Percentiles rank a stretch among this genome's conserved stretches.
These are phyloP conservation scores for Arbutus unedo DNA, from an alignment of 148 eudicot species.

Conservation along the genomic window DNA sequence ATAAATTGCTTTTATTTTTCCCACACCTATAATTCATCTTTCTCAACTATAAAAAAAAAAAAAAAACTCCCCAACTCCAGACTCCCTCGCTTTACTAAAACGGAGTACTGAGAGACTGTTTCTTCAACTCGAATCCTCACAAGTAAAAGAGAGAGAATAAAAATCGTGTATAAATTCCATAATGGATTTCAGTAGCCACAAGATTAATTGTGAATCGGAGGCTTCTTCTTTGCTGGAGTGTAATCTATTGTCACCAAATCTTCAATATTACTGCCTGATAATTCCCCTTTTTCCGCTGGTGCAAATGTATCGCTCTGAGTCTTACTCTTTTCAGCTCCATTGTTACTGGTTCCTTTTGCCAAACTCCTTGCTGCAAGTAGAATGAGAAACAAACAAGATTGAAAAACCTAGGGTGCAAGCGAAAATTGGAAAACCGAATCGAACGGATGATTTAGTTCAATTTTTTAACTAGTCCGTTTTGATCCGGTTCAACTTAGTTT, in stretches of 20 bases:
- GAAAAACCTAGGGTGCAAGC: too few species aligned
- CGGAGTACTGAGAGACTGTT: too few species aligned
- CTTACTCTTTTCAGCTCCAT: constrained; percentile 6
- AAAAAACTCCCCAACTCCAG: too few species aligned
- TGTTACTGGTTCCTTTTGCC: neutral
- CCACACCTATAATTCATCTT: too few species aligned
- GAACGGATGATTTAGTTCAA: too few species aligned
- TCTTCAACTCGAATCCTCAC: too few species aligned
- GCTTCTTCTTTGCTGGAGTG: constrained; percentile 15
- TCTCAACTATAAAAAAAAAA: too few species aligned
- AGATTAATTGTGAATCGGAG: constrained; percentile 16
- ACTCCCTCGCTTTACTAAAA: too few species aligned
- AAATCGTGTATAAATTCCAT: neutral
- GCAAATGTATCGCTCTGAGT: neutral
- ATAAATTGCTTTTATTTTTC: too few species aligned
- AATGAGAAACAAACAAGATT: neutral
- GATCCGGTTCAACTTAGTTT: too few species aligned
- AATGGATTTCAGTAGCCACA: neutral
- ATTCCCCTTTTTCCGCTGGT: neutral
- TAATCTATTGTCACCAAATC: constrained; percentile 13
- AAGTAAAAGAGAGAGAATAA: neutral
- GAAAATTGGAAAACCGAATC: too few species aligned
- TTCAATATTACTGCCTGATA: neutral
- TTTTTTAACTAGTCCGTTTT: too few species aligned
- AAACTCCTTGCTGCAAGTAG: neutral